Evolutionary conservation across 2,329 filamentous ascomycete genomes (phyloP).

Genomic region (Phoma herbarum): DNA sequence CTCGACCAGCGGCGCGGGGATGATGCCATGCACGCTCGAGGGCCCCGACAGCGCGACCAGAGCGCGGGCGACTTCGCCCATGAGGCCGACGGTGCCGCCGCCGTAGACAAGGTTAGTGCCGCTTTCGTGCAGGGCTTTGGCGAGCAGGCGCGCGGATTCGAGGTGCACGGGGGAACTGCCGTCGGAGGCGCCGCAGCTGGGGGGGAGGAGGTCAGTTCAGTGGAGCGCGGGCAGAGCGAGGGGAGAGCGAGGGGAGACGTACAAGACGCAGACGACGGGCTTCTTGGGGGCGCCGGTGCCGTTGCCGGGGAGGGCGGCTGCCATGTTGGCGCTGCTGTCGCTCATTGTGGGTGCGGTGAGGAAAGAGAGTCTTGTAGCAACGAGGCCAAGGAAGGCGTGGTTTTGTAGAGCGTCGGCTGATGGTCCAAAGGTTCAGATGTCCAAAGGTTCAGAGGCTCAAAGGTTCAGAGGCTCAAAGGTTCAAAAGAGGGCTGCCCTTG

Average conservation of each 20-base stretch:
- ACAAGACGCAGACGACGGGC: constrained; percentile 89
- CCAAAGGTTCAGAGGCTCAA: neutral
- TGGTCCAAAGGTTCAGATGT: neutral
- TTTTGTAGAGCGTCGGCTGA: neutral
- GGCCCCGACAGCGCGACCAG: constrained; percentile 86
- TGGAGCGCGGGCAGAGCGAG: neutral
- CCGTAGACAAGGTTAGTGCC: constrained; percentile 91
- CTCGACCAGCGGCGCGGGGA: constrained; percentile 82
- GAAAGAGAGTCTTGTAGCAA: neutral
- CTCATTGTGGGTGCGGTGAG: neutral
- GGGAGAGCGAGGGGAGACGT: constrained; percentile 26
- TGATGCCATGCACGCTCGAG: constrained; percentile 87
- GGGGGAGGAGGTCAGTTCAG: constrained; percentile 23
- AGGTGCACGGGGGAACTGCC: constrained; percentile 79
- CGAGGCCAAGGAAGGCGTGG: neutral
- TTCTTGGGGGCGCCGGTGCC: constrained; percentile 38
- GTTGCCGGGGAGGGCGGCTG: constrained; percentile 8
- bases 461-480: neutral
- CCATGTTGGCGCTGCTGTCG: constrained; percentile 31
- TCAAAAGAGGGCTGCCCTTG: constrained; percentile 6
- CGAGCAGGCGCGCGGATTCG: constrained; percentile 79
- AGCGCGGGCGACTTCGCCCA: constrained; percentile 91
- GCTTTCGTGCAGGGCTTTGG: constrained; percentile 74
- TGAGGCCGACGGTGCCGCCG: constrained; percentile 91
- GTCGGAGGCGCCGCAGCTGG: constrained; percentile 79